A percentile compares a stretch with the other conserved stretches of the same genome.
Evolutionary conservation across 2,329 filamentous ascomycete genomes (phyloP).

Genomic region (Colletotrichum echinochloae): DNA sequence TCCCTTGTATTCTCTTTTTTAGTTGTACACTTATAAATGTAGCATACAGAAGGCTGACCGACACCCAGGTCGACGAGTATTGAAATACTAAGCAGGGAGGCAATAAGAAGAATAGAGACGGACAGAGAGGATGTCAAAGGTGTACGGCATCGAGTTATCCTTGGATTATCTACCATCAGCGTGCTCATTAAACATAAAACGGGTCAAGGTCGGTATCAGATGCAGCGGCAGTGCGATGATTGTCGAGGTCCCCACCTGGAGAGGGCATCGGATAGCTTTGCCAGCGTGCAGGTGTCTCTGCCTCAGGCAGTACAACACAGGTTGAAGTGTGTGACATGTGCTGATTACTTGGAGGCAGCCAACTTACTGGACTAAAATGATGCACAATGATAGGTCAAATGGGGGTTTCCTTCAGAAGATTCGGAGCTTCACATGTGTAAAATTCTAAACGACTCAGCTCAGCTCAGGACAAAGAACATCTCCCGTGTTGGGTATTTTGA

Average conservation of each 20-base stretch:
- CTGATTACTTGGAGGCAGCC: background rate
- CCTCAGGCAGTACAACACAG: background rate
- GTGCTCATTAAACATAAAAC: background rate
- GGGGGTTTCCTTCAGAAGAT: background rate
- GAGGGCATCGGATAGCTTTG: background rate
- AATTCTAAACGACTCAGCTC: background rate
- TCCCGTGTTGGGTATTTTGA: background rate
- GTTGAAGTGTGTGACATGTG: background rate
- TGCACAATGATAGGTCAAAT: background rate
- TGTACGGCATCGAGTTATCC: background rate
- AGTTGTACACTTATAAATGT: background rate
- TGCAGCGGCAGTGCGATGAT: background rate
- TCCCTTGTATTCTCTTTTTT: background rate
- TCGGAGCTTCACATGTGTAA: background rate
- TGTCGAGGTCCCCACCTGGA: background rate
- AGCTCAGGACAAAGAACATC: background rate
- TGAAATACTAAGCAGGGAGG: background rate
- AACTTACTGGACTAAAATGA: too few species aligned
- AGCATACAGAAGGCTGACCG: background rate
- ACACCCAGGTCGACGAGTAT: background rate
- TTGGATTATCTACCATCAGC: background rate
- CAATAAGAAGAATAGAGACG: background rate
- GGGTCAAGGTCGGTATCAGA: background rate
- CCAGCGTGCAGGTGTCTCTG: conserved; percentile 2
- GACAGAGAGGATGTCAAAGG: background rate